Percentiles rank a stretch among this genome's conserved stretches.
Evolutionary conservation across 2,329 filamentous ascomycete genomes (phyloP).

Genomic region (Amesomyces nigricolor): DNA sequence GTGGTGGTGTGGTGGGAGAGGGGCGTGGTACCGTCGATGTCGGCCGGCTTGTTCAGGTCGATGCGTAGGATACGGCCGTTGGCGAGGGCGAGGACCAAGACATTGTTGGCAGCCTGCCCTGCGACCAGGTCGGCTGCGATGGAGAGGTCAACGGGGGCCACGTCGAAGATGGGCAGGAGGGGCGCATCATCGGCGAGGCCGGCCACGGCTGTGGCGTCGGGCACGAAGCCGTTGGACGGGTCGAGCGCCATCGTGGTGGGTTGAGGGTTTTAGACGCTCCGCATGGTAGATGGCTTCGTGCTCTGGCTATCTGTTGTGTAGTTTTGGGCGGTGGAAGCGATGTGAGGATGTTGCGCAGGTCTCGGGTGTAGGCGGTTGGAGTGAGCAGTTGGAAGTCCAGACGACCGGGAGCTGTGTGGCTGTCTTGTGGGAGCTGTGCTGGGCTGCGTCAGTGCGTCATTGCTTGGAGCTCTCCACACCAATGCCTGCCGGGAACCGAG

Average conservation of each 20-base stretch:
- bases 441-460: conserved; percentile 5
- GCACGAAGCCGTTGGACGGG: conserved; percentile 64
- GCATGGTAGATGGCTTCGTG: conserved; percentile 11
- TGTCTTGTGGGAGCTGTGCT: not conserved
- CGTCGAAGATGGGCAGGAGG: conserved; percentile 88
- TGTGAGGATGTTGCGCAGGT: not conserved
- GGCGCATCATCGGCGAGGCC: conserved; percentile 44
- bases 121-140: conserved; percentile 94
- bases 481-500: not conserved
- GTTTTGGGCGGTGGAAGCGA: not conserved
- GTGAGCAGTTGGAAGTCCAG: not conserved
- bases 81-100: conserved; percentile 84
- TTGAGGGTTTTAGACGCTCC: conserved; percentile 9
- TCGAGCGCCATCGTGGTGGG: conserved; percentile 59
- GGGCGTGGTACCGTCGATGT: conserved; percentile 69
- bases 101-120: conserved; percentile 95
- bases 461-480: not conserved
- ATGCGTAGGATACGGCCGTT: conserved; percentile 91
- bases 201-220: conserved; percentile 51
- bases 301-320: not conserved
- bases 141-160: conserved; percentile 89
- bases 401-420: not conserved
- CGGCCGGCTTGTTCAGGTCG: conserved; percentile 85
- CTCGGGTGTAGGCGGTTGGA: not conserved
- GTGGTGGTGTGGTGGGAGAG: not conserved